Percentiles rank a stretch among this genome's conserved stretches.
phyloP scores from a whole-genome alignment of 805 yeast species.

The Spathaspora hagerdaliae region DNA sequence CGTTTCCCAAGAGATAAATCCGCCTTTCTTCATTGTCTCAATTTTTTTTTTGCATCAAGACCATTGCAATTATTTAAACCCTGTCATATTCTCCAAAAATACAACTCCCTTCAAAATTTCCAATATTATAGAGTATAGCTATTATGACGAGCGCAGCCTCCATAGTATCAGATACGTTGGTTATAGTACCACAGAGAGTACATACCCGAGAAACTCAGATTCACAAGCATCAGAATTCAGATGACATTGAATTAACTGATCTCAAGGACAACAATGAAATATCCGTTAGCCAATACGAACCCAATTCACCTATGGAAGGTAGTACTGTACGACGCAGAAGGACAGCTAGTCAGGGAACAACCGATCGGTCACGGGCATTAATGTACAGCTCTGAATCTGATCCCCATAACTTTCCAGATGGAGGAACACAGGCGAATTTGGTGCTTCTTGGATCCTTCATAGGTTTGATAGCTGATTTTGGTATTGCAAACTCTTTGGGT shows the following conservation, averaged over 20 bases:
- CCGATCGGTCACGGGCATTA: slow-evolving; percentile 6
- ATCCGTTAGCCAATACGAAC: slow-evolving; percentile 3
- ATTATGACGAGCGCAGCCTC: not conserved
- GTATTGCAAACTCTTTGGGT: slow-evolving; percentile 26
- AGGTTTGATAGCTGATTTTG: slow-evolving; percentile 25
- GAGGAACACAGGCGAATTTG: slow-evolving; percentile 22
- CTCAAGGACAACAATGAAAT: not conserved
- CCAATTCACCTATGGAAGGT: not conserved
- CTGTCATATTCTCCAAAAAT: no score
- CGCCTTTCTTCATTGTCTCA: no score
- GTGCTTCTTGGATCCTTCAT: slow-evolving; percentile 23
- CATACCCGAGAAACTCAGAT: not conserved
- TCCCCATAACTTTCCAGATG: slow-evolving; percentile 25
- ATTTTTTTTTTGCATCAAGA: no score
- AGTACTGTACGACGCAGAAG: not conserved
- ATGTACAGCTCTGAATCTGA: slow-evolving; percentile 19
- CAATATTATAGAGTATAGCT: no score
- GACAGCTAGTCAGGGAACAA: not conserved
- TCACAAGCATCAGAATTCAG: not conserved
- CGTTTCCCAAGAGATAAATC: no score
- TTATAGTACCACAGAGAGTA: not conserved
- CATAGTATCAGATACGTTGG: not conserved
- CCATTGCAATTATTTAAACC: no score
- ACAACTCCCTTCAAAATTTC: no score
- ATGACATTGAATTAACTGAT: not conserved